Evolutionary conservation across 1,284 basidiomycete species (phyloP).

Genomic region (Naganishia liquefaciens): DNA sequence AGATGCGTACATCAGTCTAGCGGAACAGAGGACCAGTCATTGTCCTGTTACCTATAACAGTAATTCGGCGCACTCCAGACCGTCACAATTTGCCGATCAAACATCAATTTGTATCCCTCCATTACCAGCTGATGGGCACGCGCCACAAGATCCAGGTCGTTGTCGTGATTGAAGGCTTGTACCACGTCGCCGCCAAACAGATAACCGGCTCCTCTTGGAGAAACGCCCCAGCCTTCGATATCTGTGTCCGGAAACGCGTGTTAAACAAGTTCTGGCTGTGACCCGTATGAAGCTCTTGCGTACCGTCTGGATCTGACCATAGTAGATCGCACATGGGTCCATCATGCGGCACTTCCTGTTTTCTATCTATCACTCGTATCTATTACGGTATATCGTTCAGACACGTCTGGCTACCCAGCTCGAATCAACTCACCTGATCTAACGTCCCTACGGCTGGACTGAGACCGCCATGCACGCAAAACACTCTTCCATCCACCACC

Average conservation of each 20-base stretch:
- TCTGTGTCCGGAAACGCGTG: constrained; percentile 56
- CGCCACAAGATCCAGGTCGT: constrained; percentile 91
- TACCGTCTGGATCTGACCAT: constrained; percentile 98
- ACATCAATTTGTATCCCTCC: constrained; percentile 99
- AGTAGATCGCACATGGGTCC: constrained; percentile 98
- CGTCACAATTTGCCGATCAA: constrained; percentile 91
- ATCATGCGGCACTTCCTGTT: constrained; percentile 99
- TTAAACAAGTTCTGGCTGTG: neutral
- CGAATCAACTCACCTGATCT: constrained; percentile 69
- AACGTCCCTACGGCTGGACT: constrained; percentile 80
- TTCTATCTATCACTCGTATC: constrained; percentile 93
- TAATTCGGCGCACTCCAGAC: constrained; percentile 99
- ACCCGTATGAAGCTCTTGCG: constrained; percentile 33
- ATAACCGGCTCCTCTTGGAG: constrained; percentile 94
- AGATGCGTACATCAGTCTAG: constrained; percentile 21
- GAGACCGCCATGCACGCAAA: constrained; percentile 89
- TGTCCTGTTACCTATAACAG: constrained; percentile 76
- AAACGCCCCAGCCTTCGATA: constrained; percentile 90
- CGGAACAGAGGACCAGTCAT: neutral
- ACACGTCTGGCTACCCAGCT: neutral
- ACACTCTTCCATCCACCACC: constrained; percentile 91
- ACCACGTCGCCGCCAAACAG: constrained; percentile 93
- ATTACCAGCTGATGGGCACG: constrained; percentile 97
- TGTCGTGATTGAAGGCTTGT: constrained; percentile 82
- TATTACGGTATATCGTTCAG: constrained; percentile 50